Conservation (phyloP, 2,329 filamentous ascomycete species). For the Colletotrichum tamarilloi region DNA sequence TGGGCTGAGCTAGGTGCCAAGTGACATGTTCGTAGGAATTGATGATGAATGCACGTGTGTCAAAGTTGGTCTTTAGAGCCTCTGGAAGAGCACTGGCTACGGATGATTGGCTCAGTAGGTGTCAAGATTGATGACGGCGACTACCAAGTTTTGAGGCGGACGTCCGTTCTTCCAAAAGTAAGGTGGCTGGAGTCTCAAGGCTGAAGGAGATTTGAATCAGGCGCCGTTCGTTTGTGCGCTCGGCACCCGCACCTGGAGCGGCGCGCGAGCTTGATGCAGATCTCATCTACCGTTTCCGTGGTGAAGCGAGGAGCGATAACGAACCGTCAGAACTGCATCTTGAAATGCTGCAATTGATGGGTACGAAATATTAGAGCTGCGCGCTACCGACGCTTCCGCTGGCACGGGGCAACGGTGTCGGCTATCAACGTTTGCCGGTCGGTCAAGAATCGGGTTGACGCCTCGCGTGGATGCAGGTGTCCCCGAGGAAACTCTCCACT, state of each 20-base stretch:
- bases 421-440: background rate
- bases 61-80: background rate
- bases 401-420: constrained; percentile 10
- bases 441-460: background rate
- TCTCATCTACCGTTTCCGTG: constrained; percentile 32
- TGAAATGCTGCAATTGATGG: background rate
- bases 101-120: background rate
- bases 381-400: constrained; percentile 13
- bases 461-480: constrained; percentile 8
- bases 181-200: constrained; percentile 18
- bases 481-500: background rate
- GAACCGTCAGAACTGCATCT: background rate
- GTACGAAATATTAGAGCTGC: background rate
- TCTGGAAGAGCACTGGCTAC: background rate
- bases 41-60: background rate
- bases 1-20: background rate
- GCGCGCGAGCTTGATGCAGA: constrained; percentile 10
- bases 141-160: background rate
- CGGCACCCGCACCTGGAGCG: constrained; percentile 3
- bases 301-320: constrained; percentile 10
- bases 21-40: background rate
- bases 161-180: constrained; percentile 1
- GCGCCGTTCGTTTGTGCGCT: constrained; percentile 13
- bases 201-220: constrained; percentile 9
- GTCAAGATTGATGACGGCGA: constrained; percentile 20